Evolutionary conservation across 495 filamentous ascomycete genomes (phyloP).

Genomic region (Trichoderma erinaceum): DNA sequence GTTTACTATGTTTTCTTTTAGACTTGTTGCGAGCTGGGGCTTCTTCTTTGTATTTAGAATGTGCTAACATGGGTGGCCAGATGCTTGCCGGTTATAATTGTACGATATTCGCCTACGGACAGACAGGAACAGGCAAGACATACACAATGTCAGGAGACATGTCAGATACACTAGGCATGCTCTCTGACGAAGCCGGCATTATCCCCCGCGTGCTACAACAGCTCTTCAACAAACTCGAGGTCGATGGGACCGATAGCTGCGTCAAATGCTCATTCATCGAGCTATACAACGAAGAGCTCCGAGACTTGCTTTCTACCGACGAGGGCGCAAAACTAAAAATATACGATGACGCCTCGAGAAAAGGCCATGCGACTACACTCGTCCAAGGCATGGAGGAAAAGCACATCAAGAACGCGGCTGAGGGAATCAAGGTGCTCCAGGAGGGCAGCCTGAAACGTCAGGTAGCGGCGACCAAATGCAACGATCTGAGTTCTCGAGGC

Average conservation of each 20-base stretch:
- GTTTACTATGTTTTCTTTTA: constrained; percentile 18
- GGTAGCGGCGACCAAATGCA: constrained; percentile 96
- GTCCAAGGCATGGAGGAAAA: constrained; percentile 98
- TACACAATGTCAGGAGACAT: constrained; percentile 99
- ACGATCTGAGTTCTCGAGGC: constrained; percentile 90
- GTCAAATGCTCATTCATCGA: constrained; percentile 99
- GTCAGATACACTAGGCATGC: constrained; percentile 72
- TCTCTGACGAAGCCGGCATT: constrained; percentile 89
- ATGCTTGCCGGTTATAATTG: constrained; percentile 97
- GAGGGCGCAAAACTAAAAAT: constrained; percentile 87
- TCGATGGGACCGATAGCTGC: constrained; percentile 71
- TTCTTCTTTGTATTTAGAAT: not conserved
- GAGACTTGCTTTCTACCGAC: constrained; percentile 76
- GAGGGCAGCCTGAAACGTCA: constrained; percentile 87
- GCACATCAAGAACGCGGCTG: constrained; percentile 75
- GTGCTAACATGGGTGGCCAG: constrained; percentile 38
- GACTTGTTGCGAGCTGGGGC: not conserved
- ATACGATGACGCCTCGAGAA: constrained; percentile 81
- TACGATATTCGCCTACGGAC: constrained; percentile 97
- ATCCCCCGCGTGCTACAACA: constrained; percentile 84
- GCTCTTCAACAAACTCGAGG: constrained; percentile 75
- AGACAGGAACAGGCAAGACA: constrained; percentile 96
- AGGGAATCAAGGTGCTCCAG: constrained; percentile 84
- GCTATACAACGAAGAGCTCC: constrained; percentile 93
- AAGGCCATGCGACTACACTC: constrained; percentile 68